Evolutionary conservation across 139 green algal genomes (phyloP).

Genomic region (Zygnema circumcarinatum): DNA sequence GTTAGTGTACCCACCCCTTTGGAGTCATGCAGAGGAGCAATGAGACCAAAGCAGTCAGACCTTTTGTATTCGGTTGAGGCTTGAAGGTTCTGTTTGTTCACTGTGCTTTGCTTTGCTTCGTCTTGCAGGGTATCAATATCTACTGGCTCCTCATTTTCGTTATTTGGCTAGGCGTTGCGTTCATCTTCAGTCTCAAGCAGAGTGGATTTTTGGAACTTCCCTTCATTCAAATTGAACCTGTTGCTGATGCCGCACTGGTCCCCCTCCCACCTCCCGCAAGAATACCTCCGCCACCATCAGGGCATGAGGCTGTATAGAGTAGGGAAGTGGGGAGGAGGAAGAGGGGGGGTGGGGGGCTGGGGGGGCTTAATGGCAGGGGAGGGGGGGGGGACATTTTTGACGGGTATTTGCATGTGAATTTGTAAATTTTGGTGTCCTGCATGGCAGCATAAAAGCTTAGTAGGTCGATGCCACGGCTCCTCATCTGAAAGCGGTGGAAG

Average conservation of each 20-base stretch:
- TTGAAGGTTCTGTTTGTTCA: background rate
- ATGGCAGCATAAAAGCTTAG: no score
- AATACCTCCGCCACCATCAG: background rate
- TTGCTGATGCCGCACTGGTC: background rate
- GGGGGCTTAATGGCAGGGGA: no score
- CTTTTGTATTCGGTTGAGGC: no score
- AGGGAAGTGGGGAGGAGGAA: background rate
- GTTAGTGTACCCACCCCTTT: background rate
- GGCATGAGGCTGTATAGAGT: background rate
- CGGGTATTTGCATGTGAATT: background rate
- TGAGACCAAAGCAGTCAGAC: no score
- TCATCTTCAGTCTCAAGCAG: constrained; percentile 20
- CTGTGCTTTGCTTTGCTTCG: background rate
- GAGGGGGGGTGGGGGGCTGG: no score
- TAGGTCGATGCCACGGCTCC: background rate
- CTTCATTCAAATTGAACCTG: constrained; percentile 14
- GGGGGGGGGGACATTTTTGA: background rate
- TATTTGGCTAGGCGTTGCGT: background rate
- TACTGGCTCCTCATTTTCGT: background rate
- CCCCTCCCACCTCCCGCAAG: background rate
- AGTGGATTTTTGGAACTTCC: constrained; percentile 7
- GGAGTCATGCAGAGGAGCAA: background rate
- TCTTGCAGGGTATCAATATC: background rate
- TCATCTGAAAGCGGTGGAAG: background rate
- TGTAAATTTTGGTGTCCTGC: background rate